Percentiles rank a stretch among this genome's conserved stretches.
Conservation (phyloP, 2,329 filamentous ascomycete species). For the Byssothecium circinans region DNA sequence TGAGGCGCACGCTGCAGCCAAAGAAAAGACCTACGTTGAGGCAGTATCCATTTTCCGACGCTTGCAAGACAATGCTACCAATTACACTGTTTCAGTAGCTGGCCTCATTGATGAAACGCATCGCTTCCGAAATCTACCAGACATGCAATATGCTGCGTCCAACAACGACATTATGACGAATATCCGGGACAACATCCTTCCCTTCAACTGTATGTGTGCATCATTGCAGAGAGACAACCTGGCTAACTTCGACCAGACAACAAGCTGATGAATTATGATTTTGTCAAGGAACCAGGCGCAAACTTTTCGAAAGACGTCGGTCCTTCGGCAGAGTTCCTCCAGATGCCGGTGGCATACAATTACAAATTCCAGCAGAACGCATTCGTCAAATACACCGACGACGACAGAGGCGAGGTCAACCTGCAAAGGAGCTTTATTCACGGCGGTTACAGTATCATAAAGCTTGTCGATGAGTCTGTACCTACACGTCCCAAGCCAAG, state of each 20-base stretch:
- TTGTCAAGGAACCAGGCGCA: constrained; percentile 48
- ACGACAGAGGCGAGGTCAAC: constrained; percentile 30
- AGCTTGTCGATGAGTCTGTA: constrained; percentile 63
- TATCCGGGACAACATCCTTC: constrained; percentile 70
- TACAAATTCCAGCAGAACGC: constrained; percentile 81
- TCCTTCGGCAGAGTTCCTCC: constrained; percentile 77
- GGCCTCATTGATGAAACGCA: constrained; percentile 79
- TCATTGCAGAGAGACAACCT: neutral
- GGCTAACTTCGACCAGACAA: constrained; percentile 46
- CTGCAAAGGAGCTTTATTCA: constrained; percentile 29
- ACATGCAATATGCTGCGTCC: constrained; percentile 79
- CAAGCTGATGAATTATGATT: constrained; percentile 64
- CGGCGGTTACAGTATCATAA: constrained; percentile 52
- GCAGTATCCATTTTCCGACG: constrained; percentile 58
- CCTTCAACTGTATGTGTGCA: constrained; percentile 64
- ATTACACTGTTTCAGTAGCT: constrained; percentile 69
- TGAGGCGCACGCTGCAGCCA: neutral
- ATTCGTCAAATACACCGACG: constrained; percentile 64
- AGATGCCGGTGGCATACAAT: constrained; percentile 71
- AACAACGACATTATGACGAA: constrained; percentile 70
- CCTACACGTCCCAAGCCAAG: constrained; percentile 64
- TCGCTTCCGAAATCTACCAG: constrained; percentile 80
- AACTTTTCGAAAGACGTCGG: constrained; percentile 70
- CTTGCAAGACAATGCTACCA: constrained; percentile 69
- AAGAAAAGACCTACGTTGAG: constrained; percentile 18